Evolutionary conservation across 2,329 filamentous ascomycete species (phyloP).

Genomic region (Diaporthe velutina): DNA sequence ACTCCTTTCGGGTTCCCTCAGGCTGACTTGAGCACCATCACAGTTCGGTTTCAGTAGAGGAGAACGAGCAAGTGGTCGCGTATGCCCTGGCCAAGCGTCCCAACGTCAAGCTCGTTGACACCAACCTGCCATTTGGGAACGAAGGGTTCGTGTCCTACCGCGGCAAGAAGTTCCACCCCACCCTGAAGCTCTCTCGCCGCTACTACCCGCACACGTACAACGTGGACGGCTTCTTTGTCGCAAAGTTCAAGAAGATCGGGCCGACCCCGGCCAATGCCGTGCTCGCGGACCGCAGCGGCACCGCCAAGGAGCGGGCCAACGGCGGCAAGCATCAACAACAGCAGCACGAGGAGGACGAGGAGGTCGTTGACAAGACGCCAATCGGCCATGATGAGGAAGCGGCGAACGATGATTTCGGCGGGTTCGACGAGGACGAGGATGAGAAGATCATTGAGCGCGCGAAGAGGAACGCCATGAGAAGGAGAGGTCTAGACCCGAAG

Average conservation of each 20-base stretch:
- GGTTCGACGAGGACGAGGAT: slow-evolving; percentile 82
- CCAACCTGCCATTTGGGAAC: slow-evolving; percentile 89
- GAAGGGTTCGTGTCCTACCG: slow-evolving; percentile 93
- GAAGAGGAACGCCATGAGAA: slow-evolving; percentile 79
- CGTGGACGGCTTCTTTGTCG: slow-evolving; percentile 98
- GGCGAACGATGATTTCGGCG: slow-evolving; percentile 72
- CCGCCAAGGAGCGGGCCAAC: slow-evolving; percentile 32
- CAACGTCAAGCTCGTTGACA: slow-evolving; percentile 94
- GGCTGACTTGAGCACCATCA: slow-evolving; percentile 37
- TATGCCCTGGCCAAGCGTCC: slow-evolving; percentile 93
- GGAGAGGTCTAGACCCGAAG: slow-evolving; percentile 80
- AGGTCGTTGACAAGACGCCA: slow-evolving; percentile 77
- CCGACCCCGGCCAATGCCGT: slow-evolving; percentile 76
- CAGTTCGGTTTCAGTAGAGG: slow-evolving; percentile 39
- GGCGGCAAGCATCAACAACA: slow-evolving; percentile 11
- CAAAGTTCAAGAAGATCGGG: slow-evolving; percentile 94
- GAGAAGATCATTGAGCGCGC: slow-evolving; percentile 78
- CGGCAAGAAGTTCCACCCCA: slow-evolving; percentile 91
- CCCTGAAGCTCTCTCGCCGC: slow-evolving; percentile 83
- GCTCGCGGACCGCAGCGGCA: slow-evolving; percentile 46
- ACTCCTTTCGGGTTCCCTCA: neutral
- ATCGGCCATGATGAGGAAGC: slow-evolving; percentile 64
- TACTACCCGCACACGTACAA: slow-evolving; percentile 95
- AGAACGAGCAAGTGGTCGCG: slow-evolving; percentile 89
- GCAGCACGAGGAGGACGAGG: slow-evolving; percentile 50